These are phyloP conservation scores for Grifola frondosa DNA, from an alignment of 1,284 basidiomycete genomes.

Conservation along the genomic window DNA sequence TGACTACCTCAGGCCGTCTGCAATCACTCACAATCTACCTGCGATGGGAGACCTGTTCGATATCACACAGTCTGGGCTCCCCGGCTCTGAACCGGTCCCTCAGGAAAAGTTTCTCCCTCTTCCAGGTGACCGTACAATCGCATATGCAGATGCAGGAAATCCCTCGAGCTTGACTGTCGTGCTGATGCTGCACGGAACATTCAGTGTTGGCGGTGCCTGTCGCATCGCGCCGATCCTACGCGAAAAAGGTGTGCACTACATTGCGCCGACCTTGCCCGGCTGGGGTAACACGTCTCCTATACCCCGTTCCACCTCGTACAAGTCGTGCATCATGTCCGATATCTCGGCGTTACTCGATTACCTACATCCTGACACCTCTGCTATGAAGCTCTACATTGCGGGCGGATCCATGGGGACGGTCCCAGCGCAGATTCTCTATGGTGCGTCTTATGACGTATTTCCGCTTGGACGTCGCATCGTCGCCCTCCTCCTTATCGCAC, in stretches of 20 bases:
- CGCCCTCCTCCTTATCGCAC: conserved; percentile 46
- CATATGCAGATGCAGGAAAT: conserved; percentile 50
- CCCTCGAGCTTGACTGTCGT: conserved; percentile 45
- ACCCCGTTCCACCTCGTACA: conserved; percentile 34
- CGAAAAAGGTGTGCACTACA: conserved; percentile 42
- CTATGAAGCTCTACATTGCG: conserved; percentile 47
- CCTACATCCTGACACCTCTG: conserved; percentile 37
- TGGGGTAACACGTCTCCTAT: conserved; percentile 54
- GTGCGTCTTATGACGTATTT: conserved; percentile 48
- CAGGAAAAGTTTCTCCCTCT: conserved; percentile 43
- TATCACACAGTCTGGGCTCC: too few relatives aligned
- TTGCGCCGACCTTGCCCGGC: conserved; percentile 54
- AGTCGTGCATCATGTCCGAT: conserved; percentile 45
- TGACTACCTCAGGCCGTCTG: too few relatives aligned
- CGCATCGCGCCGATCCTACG: conserved; percentile 31
- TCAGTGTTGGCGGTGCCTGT: conserved; percentile 43
- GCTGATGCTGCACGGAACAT: conserved; percentile 53
- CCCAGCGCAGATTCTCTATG: conserved; percentile 57
- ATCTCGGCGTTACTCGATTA: conserved; percentile 48
- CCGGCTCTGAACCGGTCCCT: too few relatives aligned
- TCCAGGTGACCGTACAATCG: conserved; percentile 46
- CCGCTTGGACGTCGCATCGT: conserved; percentile 46
- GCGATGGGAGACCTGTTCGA: too few relatives aligned
- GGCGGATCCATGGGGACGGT: conserved; percentile 56
- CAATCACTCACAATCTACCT: too few relatives aligned